Evolutionary conservation across 2,329 filamentous ascomycete genomes (phyloP).

Genomic region (Pseudopithomyces maydicus): DNA sequence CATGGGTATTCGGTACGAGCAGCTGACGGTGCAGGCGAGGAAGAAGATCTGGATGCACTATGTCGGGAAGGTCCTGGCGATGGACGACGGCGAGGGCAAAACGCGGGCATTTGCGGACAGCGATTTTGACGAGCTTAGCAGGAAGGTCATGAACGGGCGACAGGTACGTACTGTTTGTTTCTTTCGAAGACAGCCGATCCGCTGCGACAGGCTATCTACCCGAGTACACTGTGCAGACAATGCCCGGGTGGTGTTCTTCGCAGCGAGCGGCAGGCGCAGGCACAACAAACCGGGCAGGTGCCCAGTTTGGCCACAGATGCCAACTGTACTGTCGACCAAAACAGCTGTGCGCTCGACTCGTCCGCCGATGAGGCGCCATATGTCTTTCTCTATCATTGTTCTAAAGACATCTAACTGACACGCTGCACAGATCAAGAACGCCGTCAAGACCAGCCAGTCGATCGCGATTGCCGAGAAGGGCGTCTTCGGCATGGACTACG

Average conservation of each 20-base stretch:
- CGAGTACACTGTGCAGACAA: too few species aligned
- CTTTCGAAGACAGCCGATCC: background rate
- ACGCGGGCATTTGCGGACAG: slow-evolving; percentile 64
- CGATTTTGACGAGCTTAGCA: slow-evolving; percentile 69
- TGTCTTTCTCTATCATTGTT: background rate
- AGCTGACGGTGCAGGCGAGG: slow-evolving; percentile 73
- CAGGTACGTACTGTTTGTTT: slow-evolving; percentile 54
- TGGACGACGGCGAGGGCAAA: slow-evolving; percentile 51
- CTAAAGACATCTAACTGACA: slow-evolving; percentile 13
- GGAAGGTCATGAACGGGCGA: slow-evolving; percentile 71
- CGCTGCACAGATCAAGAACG: slow-evolving; percentile 81
- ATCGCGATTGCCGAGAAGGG: slow-evolving; percentile 77
- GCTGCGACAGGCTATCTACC: too few species aligned
- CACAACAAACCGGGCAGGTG: too few species aligned
- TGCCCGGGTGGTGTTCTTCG: too few species aligned
- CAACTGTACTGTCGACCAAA: too few species aligned
- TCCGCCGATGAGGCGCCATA: background rate
- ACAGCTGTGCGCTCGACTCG: too few species aligned
- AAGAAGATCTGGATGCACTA: slow-evolving; percentile 85
- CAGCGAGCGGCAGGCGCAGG: too few species aligned
- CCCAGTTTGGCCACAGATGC: too few species aligned
- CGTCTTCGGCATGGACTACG: slow-evolving; percentile 76
- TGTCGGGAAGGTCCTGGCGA: slow-evolving; percentile 69
- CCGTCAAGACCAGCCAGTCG: slow-evolving; percentile 80
- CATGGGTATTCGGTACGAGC: slow-evolving; percentile 80